Percentiles rank a stretch among this genome's conserved stretches.
Evolutionary conservation across 371 early-diverging fungal genomes (phyloP).

Genomic region (Lichtheimia ornata): DNA sequence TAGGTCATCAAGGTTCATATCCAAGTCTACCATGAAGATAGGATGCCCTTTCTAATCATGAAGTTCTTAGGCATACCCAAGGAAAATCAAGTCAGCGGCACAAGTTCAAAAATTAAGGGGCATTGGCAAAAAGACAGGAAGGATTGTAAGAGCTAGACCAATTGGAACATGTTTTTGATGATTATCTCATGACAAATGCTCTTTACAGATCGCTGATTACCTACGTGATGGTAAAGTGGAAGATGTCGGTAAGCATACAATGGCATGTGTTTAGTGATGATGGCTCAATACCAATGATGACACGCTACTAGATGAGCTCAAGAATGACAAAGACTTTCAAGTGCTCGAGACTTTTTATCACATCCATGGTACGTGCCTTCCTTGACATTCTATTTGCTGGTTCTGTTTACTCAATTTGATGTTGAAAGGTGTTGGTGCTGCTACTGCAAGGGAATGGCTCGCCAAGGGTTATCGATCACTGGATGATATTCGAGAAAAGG

Average conservation of each 20-base stretch:
- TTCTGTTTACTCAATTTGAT: background rate
- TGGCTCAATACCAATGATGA: background rate
- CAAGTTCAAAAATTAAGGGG: conserved; percentile 14
- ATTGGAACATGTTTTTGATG: background rate
- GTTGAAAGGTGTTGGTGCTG: conserved; percentile 18
- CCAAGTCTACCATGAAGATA: too few relatives aligned
- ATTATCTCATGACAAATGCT: background rate
- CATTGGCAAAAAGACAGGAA: conserved; percentile 22
- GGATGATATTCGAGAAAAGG: conserved; percentile 15
- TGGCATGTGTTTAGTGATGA: background rate
- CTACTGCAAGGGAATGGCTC: conserved; percentile 18
- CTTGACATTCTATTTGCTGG: too few relatives aligned
- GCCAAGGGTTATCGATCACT: conserved; percentile 17
- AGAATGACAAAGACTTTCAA: conserved; percentile 6
- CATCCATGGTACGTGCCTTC: conserved; percentile 14
- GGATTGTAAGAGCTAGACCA: conserved; percentile 13
- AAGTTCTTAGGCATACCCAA: conserved; percentile 13
- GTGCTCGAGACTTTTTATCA: conserved; percentile 20
- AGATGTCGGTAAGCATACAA: conserved; percentile 16
- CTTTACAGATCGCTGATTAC: conserved; percentile 17
- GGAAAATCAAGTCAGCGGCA: conserved; percentile 6
- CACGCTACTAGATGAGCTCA: conserved; percentile 14
- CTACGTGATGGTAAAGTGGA: conserved; percentile 10
- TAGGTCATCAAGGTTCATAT: too few relatives aligned
- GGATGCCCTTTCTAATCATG: too few relatives aligned